A percentile compares a stretch with the other conserved stretches of the same genome.
phyloP scores from a whole-genome alignment of 169 alveolate species.

The Plasmodium yoelii region DNA sequence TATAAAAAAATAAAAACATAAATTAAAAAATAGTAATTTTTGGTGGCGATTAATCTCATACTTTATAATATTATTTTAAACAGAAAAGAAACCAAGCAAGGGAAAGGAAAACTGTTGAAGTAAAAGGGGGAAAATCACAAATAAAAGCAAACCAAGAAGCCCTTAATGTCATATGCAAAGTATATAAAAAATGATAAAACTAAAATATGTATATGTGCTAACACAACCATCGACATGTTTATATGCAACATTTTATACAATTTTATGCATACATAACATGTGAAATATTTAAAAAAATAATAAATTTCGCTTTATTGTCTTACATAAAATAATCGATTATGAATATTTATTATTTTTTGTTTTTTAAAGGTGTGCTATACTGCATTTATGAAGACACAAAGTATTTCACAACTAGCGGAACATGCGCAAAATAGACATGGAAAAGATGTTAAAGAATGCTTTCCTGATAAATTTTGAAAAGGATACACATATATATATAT shows the following conservation, averaged over 20 bases:
- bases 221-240: neutral
- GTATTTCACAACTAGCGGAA: constrained; percentile 76
- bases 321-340: no score
- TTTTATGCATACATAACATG: neutral
- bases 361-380: constrained; percentile 70
- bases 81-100: constrained; percentile 77
- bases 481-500: constrained; percentile 7
- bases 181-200: constrained; percentile 8
- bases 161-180: constrained; percentile 71
- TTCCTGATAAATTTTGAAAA: constrained; percentile 68
- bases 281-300: no score
- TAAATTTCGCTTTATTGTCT: no score
- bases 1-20: neutral
- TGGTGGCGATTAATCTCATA: no score
- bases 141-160: constrained; percentile 73
- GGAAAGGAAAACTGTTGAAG: constrained; percentile 77
- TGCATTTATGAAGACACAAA: constrained; percentile 77
- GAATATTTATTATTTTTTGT: neutral
- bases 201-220: constrained; percentile 1
- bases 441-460: constrained; percentile 76
- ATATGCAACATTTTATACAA: neutral
- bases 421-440: constrained; percentile 75
- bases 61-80: neutral
- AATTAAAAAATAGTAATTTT: no score
- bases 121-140: constrained; percentile 74